Base-by-base conservation (phyloP, 306 rosid genomes). In the Malus sieversii region DNA sequence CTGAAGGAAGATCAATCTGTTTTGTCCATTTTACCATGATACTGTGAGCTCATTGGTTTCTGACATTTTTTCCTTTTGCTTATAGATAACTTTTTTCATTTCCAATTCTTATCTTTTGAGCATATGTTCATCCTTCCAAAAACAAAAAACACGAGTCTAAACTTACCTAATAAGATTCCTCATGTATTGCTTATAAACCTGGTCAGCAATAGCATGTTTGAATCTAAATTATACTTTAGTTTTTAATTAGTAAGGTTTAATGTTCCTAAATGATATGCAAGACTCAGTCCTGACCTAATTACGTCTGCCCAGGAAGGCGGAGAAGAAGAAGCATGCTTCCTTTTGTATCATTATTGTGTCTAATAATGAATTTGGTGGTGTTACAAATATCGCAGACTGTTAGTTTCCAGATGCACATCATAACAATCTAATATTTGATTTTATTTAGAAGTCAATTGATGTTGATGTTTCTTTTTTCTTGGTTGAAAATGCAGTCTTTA, bases 401-500 rank as follows among this genome's bases (percentile, higher is more conserved):
- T 25, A 20, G 55, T 51, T 23, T 33, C 29, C 48, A 55, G 68
- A 27, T 46, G 29, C 72, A 10, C 29, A 23, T 66, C 38, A 19
- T 65, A 27, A 51, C 74, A 8, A 66, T 59, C 58, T 20, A 30
- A 10, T 72, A 22, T 30, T 79, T 64, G 29, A 23, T 44, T 60
- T 38, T 32, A 10, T 51, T 45, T 30, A 38, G 64, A 22, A 59
- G 48, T 59, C 61, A 40, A 73, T 32, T 15, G 51, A 66, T 29
- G 16, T 20, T 18, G 76, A 75, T 74, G 2, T 67, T 38, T 5
- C 23, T 58, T 7, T 16, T 74, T 29, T 44, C 44, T 59, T 42
- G 25, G 72, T 57, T 69, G 53, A 68, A 63, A 67, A 70, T 30
- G 45, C 76, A 61, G 66, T 40, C 72, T 72, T 51, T 20, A 53